A percentile compares a stretch with the other conserved stretches of the same genome.
phyloP scores from a whole-genome alignment of 2,329 filamentous ascomycete species.

The Botrytis galanthina region DNA sequence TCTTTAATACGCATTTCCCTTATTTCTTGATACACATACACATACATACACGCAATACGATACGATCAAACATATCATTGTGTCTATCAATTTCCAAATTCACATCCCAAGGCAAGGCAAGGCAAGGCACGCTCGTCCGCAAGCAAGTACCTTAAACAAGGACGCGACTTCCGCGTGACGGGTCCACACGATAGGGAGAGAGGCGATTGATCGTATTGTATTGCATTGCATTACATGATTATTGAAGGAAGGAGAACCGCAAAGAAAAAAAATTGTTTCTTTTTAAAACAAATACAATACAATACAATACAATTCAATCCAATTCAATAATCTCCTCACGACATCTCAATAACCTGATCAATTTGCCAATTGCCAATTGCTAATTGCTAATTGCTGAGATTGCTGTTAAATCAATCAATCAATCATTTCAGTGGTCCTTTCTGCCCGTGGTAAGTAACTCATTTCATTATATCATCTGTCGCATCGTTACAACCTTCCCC shows the following conservation, averaged over 20 bases:
- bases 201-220: neutral
- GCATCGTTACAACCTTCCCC: conserved; percentile 8
- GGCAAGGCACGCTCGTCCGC: too few relatives aligned
- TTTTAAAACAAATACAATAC: neutral
- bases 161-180: conserved; percentile 21
- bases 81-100: neutral
- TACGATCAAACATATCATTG: neutral
- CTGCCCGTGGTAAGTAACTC: conserved; percentile 13
- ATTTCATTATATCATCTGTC: neutral
- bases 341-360: neutral
- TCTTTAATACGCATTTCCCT: neutral
- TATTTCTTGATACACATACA: neutral
- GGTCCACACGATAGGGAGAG: neutral
- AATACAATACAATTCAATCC: neutral
- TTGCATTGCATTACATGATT: neutral
- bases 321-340: neutral
- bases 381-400: conserved; percentile 8
- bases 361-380: conserved; percentile 2
- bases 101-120: neutral
- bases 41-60: neutral
- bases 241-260: conserved; percentile 10
- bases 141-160: conserved; percentile 9
- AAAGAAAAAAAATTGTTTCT: conserved; percentile 3
- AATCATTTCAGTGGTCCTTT: neutral
- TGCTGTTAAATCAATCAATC: neutral